Evolutionary conservation across 176 grass and related monocot species (phyloP), one percentile per base, ranked within the genome.

Genomic region (Dendrocalamus sinicus): DNA sequence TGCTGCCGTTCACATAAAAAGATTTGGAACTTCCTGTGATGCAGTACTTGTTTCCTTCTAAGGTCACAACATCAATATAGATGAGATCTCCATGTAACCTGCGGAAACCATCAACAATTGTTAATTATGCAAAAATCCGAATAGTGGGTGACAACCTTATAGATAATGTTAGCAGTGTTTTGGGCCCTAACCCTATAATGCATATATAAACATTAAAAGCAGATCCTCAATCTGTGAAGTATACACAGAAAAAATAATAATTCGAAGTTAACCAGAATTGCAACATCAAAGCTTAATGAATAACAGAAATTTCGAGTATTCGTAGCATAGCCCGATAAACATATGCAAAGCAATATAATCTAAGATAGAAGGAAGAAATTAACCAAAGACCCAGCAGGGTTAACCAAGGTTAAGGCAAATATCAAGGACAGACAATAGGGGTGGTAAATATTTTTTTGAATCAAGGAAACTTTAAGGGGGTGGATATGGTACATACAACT

Each of bases 11-110:
- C 67, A 96, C 88, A 67, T 96, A 99, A 85, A 99, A 99, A 37
- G 84, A 86, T 91, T 92, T 96, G 32, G 97, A 94, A 73, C 53
- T 99, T 75, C 97, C 97, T 37, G 97, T 99, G 83, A 99, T 92
- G 82, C 97, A 99, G 70, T 86, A 91, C 30, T 83, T 88, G 78
- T 91, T 99, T 78, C 97, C 97, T 99, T 99, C 97, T 81, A 96
- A 74, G 28, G 90, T 94, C 17, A 81, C 84, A 48, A 93, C 85
- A 80, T 99, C 97, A 84, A 99, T 87, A 92, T 99, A 99, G 64
- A 99, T 93, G 44, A 99, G 92, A 90, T 99, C 97, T 54, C 97
- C 97, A 47, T 89, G 89, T 79, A 99, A 85, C 89, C 97, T 99
- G 75, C 26, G 58, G 19, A 90, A 82, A 72, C 16, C 24, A 71